Evolutionary conservation across 2,329 filamentous ascomycete genomes (phyloP).

Genomic region (Trichoderma simmonsii): DNA sequence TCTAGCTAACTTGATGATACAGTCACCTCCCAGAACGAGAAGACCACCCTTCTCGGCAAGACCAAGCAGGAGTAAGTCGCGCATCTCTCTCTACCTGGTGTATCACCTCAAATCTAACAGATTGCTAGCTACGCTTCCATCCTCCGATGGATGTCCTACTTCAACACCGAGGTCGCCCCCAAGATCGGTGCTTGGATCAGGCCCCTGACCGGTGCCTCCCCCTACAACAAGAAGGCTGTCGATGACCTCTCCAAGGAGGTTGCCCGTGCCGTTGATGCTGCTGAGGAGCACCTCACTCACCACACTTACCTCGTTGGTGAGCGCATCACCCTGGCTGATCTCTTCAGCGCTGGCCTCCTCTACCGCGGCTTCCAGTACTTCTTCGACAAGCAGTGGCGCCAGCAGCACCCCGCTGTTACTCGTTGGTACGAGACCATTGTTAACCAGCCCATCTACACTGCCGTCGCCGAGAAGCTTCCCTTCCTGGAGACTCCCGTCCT

Average conservation of each 20-base stretch:
- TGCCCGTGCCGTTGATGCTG: constrained; percentile 64
- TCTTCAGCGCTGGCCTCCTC: constrained; percentile 77
- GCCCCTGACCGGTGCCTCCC: constrained; percentile 74
- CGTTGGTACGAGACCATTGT: constrained; percentile 94
- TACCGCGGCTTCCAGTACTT: constrained; percentile 89
- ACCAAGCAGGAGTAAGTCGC: constrained; percentile 91
- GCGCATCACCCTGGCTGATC: constrained; percentile 92
- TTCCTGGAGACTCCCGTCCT: constrained; percentile 81
- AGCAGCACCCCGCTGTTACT: constrained; percentile 76
- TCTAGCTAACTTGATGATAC: constrained; percentile 33
- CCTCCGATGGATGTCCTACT: constrained; percentile 96
- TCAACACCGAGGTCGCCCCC: constrained; percentile 81
- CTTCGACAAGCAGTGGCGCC: constrained; percentile 87
- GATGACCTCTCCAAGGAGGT: constrained; percentile 73
- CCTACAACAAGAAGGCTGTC: constrained; percentile 98
- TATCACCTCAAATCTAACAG: constrained; percentile 25
- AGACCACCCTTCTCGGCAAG: constrained; percentile 98
- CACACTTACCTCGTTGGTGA: constrained; percentile 98
- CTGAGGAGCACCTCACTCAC: constrained; percentile 84
- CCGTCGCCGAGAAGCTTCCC: constrained; percentile 69
- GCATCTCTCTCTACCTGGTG: neutral
- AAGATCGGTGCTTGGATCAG: constrained; percentile 76
- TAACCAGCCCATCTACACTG: constrained; percentile 88
- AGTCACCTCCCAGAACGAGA: constrained; percentile 99
- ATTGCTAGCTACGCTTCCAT: constrained; percentile 78